Evolutionary conservation across 2,329 filamentous ascomycete species (phyloP).

Genomic region (Byssothecium circinans): DNA sequence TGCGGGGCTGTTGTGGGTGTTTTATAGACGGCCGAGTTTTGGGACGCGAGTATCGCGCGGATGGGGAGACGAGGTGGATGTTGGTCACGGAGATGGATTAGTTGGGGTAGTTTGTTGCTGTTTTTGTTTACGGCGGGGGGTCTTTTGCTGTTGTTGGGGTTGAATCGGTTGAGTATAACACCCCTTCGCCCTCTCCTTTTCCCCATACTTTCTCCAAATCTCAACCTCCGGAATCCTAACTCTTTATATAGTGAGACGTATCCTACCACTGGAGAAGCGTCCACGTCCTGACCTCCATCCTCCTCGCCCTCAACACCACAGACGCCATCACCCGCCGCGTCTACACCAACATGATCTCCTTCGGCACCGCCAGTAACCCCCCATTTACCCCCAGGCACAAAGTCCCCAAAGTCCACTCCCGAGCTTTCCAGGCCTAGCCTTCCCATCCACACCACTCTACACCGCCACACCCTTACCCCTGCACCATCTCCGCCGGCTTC

Average conservation of each 20-base stretch:
- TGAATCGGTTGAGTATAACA: constrained; percentile 51
- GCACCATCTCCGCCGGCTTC: no score
- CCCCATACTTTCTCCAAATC: no score
- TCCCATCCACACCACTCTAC: no score
- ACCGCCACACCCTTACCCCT: no score
- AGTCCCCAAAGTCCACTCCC: no score
- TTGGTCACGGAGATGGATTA: constrained; percentile 53
- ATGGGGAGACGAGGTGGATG: constrained; percentile 28
- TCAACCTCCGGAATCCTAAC: neutral
- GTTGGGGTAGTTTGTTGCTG: constrained; percentile 52
- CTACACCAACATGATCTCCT: constrained; percentile 26
- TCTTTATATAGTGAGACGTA: constrained; percentile 33
- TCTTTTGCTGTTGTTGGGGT: constrained; percentile 48
- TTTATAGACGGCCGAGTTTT: constrained; percentile 33
- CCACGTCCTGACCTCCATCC: constrained; percentile 50
- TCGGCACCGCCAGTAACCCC: no score
- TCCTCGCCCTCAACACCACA: constrained; percentile 41
- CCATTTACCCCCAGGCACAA: no score
- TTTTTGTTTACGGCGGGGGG: constrained; percentile 47
- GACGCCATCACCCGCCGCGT: constrained; percentile 28
- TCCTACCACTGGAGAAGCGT: constrained; percentile 46
- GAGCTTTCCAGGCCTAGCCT: no score
- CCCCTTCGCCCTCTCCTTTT: no score
- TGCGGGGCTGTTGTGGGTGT: constrained; percentile 35
- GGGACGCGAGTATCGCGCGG: constrained; percentile 33